Evolutionary conservation across 2,329 filamentous ascomycete genomes (phyloP), one percentile per base, ranked within the genome.

Genomic region (Alternaria metachromatica): DNA sequence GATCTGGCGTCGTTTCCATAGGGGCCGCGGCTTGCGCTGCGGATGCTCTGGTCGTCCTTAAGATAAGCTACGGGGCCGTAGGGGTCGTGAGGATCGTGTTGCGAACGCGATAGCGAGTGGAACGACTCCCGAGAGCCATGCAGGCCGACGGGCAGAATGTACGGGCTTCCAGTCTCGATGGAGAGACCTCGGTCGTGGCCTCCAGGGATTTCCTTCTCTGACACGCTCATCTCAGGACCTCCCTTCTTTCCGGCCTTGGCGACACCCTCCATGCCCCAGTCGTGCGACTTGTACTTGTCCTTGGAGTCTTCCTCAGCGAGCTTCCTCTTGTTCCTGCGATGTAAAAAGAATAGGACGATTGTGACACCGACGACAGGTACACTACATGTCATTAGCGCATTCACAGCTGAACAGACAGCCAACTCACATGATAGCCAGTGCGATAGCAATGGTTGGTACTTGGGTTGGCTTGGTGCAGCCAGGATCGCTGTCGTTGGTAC

Each of bases 271-370:
- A 97, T 81, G 37, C 96, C 96, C 77, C 97, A 99, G 79, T 99
- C 96, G 76, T 98, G 86, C 1, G 93, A 96, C 76, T 91, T 94
- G 80, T 96, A 93, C 70, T 93, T 92, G 80, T 97, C 94, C 66
- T 91, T 89, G 18, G 87, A 86, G 81, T 99, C 96, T 81, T 99
- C 96, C 62, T 85, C 82, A 59, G 85, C 84, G 67, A 93, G 85
- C 73, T 89, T 93, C 77, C 87, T 88, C 43, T 92, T 82, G 73
- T 93, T 91, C 78, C 93, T 87, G 56, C 93, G 88, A 77, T 97
- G 94, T 37, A 99, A 86, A 75, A 89, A 90, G 68, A 94, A 75
- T 43, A 97, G 83, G 1, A 93, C 87, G 51, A 88, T 76, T 1
- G 91, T 78, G 20, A 92, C 90, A 64, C 87, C 82, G 28, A 89